These are phyloP conservation scores for Agapanthus africanus DNA, from an alignment of 106 monocot species.

Conservation along the genomic window DNA sequence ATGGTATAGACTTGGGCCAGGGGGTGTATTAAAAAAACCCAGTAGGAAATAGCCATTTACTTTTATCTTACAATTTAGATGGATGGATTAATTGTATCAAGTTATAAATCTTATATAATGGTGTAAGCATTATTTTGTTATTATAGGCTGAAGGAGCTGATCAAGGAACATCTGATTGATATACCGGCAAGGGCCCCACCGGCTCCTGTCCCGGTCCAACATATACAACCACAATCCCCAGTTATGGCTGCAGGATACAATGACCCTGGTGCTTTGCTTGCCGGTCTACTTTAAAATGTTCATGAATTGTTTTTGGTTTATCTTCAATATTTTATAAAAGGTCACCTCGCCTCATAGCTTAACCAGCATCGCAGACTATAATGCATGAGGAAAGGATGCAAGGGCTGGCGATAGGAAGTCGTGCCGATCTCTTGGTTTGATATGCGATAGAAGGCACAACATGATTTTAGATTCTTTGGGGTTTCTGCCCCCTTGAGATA, in stretches of 20 bases:
- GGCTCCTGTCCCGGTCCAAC: conserved; percentile 1
- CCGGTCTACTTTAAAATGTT: conserved; percentile 61
- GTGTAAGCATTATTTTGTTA: not conserved
- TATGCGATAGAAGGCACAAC: not conserved
- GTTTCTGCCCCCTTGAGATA: conserved; percentile 12
- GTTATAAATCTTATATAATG: not conserved
- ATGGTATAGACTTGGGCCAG: not conserved
- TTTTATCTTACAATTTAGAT: not conserved
- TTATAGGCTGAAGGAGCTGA: conserved; percentile 85
- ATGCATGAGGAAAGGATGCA: not conserved
- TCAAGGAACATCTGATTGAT: conserved; percentile 81
- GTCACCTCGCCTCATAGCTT: not conserved
- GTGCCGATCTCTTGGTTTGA: conserved; percentile 14
- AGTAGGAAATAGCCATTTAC: not conserved
- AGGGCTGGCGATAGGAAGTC: conserved; percentile 21
- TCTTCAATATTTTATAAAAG: not conserved
- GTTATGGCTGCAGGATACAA: conserved; percentile 26
- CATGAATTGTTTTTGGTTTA: conserved; percentile 4
- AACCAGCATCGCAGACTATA: not conserved
- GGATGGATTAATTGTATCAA: not conserved
- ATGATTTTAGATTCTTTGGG: conserved; percentile 34
- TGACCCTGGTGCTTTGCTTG: conserved; percentile 86
- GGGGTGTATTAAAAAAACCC: not conserved
- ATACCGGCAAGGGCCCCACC: conserved; percentile 41
- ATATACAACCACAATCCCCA: conserved; percentile 47